Percentiles rank a stretch among this genome's conserved stretches.
These are phyloP conservation scores for Lentinula sp. DNA, from an alignment of 768 basidiomycete genomes.

Conservation along the genomic window DNA sequence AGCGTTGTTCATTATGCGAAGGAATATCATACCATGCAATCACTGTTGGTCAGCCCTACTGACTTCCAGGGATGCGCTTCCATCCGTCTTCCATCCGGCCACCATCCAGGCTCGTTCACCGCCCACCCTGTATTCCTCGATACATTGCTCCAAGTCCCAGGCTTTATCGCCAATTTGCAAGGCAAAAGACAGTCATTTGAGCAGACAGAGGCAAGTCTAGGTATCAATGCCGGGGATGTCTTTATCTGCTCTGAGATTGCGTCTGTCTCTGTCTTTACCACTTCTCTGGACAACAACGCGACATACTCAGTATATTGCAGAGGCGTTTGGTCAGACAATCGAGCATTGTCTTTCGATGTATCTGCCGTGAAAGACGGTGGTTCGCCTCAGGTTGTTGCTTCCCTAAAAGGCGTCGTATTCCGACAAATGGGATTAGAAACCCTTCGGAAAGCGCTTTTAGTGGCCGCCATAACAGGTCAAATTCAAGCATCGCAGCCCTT, in stretches of 20 bases:
- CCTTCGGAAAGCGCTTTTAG: constrained; percentile 39
- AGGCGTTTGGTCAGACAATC: constrained; percentile 34
- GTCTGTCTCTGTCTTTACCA: constrained; percentile 38
- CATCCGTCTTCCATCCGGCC: constrained; percentile 31
- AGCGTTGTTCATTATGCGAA: constrained; percentile 60
- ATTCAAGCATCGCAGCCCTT: neutral
- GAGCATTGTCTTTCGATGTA: constrained; percentile 42
- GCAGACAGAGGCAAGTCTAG: constrained; percentile 38
- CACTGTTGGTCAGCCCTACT: constrained; percentile 41
- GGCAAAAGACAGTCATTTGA: constrained; percentile 15
- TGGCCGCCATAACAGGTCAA: constrained; percentile 4
- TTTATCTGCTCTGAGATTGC: constrained; percentile 60
- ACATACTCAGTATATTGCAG: constrained; percentile 49
- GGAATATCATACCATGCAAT: constrained; percentile 51
- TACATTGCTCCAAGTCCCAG: constrained; percentile 61
- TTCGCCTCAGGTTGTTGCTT: constrained; percentile 42
- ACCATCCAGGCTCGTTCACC: constrained; percentile 27
- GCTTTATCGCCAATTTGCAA: constrained; percentile 61
- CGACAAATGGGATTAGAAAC: constrained; percentile 45
- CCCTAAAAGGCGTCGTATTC: constrained; percentile 53
- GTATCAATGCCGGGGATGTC: constrained; percentile 40
- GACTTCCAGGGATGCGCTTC: constrained; percentile 48
- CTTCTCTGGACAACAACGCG: constrained; percentile 30
- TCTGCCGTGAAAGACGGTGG: constrained; percentile 38
- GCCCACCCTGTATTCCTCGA: constrained; percentile 59